phyloP scores from a whole-genome alignment of 2,329 filamentous ascomycete genomes.

The Sclerotiophoma versabilis region DNA sequence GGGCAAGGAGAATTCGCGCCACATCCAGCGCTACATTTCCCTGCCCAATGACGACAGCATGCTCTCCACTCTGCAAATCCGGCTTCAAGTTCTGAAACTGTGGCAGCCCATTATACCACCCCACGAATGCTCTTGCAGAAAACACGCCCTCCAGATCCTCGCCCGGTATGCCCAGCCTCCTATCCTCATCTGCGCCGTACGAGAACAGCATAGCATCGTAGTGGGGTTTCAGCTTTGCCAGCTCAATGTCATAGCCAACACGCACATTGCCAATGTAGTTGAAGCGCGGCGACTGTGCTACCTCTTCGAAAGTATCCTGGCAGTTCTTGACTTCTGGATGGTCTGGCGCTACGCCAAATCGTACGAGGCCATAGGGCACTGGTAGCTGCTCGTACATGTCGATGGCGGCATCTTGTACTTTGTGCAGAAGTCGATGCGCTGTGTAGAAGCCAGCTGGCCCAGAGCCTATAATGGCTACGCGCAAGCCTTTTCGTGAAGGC shows the following conservation, averaged over 20 bases:
- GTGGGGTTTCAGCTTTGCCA: slow-evolving; percentile 74
- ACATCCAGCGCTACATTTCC: slow-evolving; percentile 97
- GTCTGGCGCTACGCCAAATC: slow-evolving; percentile 96
- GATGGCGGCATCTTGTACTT: slow-evolving; percentile 73
- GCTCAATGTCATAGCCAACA: slow-evolving; percentile 73
- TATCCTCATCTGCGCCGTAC: slow-evolving; percentile 89
- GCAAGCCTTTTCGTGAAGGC: slow-evolving; percentile 61
- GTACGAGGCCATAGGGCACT: slow-evolving; percentile 88
- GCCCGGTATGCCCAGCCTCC: slow-evolving; percentile 77
- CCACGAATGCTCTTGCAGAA: slow-evolving; percentile 91
- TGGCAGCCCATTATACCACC: slow-evolving; percentile 97
- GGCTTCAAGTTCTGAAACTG: slow-evolving; percentile 77
- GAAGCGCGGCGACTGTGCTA: slow-evolving; percentile 82
- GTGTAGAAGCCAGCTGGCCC: slow-evolving; percentile 97
- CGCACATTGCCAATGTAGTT: slow-evolving; percentile 90
- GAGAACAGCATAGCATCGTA: slow-evolving; percentile 94
- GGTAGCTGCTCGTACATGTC: slow-evolving; percentile 98
- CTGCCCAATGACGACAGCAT: slow-evolving; percentile 89
- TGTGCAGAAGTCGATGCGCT: slow-evolving; percentile 81
- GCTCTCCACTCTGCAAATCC: slow-evolving; percentile 75
- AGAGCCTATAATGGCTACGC: slow-evolving; percentile 88
- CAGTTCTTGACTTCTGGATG: slow-evolving; percentile 99
- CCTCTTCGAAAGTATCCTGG: slow-evolving; percentile 89
- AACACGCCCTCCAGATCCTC: slow-evolving; percentile 80
- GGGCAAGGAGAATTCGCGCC: slow-evolving; percentile 81